Evolutionary conservation across 495 filamentous ascomycete genomes (phyloP), one percentile per base, ranked within the genome.

Genomic region (Jackrogersella multiformis): DNA sequence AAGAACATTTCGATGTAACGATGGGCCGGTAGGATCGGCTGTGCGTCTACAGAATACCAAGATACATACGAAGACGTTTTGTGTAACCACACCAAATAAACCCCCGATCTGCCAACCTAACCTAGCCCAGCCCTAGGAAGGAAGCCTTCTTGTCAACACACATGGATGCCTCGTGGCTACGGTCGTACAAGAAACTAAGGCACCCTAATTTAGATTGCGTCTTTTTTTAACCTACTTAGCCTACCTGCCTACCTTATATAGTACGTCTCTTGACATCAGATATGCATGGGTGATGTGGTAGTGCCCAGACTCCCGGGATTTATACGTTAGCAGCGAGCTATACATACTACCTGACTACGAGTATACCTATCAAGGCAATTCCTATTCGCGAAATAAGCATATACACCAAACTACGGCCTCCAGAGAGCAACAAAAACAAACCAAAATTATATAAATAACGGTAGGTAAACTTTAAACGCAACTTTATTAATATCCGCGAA

Each of bases 61-160:
- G 32, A 56, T 68, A 30, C 41, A 45, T 24, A 46, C 42, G 12
- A 24, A 13, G 21, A 48, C 36, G 42, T 21, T 12, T 60, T 44
- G 66, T 69, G 66, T 62, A 56, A 69, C 66, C 66, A 69, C 66
- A 69, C 66, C 60, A 61, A 60, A 60, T 34, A 56, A 62, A 57
- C 16, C 39, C 53, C 64, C 57, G 53, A 68, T 58, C 45, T 61
- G 23, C 63, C 38, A 56, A 46, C 41, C 18, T 21, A 13, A 35
- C 45, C 51, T 55, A 66, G 42, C n/a, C n/a, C 13, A 67, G 56
- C 56, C 56, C 51, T 56, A 61, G 41, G 62, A 12, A n/a, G n/a
- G 7, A 38, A 53, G 39, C 57, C 52, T 51, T 55, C 44, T 55
- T 56, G 42, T 68, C 57, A 42, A 59, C 66, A 64, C 66, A 64